These are phyloP conservation scores for Ogataea paraovalis DNA, from an alignment of 805 yeast genomes.

Conservation along the genomic window DNA sequence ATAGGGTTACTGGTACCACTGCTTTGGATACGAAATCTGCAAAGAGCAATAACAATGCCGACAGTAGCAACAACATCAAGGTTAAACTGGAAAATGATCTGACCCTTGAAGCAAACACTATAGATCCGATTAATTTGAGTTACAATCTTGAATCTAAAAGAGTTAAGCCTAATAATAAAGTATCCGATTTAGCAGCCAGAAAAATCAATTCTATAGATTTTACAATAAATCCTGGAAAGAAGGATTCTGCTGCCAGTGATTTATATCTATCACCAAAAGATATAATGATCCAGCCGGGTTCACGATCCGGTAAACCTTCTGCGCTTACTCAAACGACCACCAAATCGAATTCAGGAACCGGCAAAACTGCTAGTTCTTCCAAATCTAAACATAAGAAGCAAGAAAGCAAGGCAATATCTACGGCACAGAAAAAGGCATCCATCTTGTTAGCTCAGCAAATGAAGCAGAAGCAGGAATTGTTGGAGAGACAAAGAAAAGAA, in stretches of 20 bases:
- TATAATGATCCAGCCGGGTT: slow-evolving; percentile 19
- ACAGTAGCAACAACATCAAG: neutral
- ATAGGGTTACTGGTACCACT: neutral
- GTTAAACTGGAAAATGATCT: slow-evolving; percentile 2
- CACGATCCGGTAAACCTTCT: neutral
- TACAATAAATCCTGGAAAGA: slow-evolving; percentile 5
- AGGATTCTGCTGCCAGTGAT: neutral
- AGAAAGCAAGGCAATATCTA: slow-evolving; percentile 17
- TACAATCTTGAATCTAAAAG: slow-evolving; percentile 30
- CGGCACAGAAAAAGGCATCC: slow-evolving; percentile 20
- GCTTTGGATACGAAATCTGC: neutral
- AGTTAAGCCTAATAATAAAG: slow-evolving; percentile 16
- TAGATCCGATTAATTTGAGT: slow-evolving; percentile 32
- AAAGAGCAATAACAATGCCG: neutral
- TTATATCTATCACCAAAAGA: slow-evolving; percentile 24
- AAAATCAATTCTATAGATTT: slow-evolving; percentile 3
- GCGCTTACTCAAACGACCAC: neutral
- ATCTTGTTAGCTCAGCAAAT: slow-evolving; percentile 19
- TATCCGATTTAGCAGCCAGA: slow-evolving; percentile 1
- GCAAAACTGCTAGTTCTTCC: neutral
- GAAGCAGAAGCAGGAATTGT: slow-evolving; percentile 16
- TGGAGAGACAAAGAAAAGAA: slow-evolving; percentile 15
- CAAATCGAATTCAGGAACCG: neutral
- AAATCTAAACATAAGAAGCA: slow-evolving; percentile 11
- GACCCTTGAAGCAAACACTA: slow-evolving; percentile 20